Percentiles rank a stretch among this genome's conserved stretches.
Conservation (phyloP, 306 rosid genomes). For the Malus domestica region ASM211411v1 NC_041803.1:3788501-3789000, state of each 20-base stretch:
- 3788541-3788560: background rate
- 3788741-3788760: too few relatives aligned
- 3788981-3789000: too few relatives aligned
- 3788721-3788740: too few relatives aligned
- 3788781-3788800: too few relatives aligned
- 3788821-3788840: too few relatives aligned
- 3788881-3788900: background rate
- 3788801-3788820: too few relatives aligned
- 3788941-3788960: too few relatives aligned
- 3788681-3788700: too few relatives aligned
- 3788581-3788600: background rate
- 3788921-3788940: background rate
- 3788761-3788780: too few relatives aligned
- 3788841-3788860: fast-evolving
- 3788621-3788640: slow-evolving; percentile 40
- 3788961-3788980: too few relatives aligned
- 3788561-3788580: background rate
- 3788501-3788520: background rate
- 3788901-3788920: background rate
- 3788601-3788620: slow-evolving; percentile 8
- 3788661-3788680: fast-evolving
- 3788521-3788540: background rate
- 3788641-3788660: background rate
- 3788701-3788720: fast-evolving
- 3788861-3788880: too few relatives aligned